phyloP scores from a whole-genome alignment of 257 asterid genomes.

The Scutellaria minor region DNA sequence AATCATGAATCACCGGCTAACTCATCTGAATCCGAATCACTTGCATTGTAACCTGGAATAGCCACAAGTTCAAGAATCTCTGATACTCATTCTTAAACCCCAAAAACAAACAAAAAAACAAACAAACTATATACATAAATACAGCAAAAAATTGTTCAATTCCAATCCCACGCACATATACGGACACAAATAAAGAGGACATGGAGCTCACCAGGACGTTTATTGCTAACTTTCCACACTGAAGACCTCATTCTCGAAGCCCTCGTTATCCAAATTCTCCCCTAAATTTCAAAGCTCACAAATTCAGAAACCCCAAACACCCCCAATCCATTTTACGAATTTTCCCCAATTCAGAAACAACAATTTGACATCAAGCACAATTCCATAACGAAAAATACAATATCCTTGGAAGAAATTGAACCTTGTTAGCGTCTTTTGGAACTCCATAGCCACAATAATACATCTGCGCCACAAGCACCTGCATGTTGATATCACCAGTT shows the following conservation, averaged over 20 bases:
- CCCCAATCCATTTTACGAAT: background rate
- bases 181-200: background rate
- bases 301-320: constrained; percentile 32
- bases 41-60: constrained; percentile 71
- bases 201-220: constrained; percentile 72
- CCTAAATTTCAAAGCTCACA: constrained; percentile 47
- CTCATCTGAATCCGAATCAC: constrained; percentile 82
- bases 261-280: constrained; percentile 61
- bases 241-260: constrained; percentile 75
- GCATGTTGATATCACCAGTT: constrained; percentile 76
- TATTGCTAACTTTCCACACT: constrained; percentile 69
- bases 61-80: constrained; percentile 14
- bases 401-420: constrained; percentile 16
- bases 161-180: background rate
- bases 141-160: no score
- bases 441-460: constrained; percentile 69
- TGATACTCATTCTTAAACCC: background rate
- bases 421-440: constrained; percentile 63
- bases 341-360: background rate
- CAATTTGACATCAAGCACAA: background rate
- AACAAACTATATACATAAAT: background rate
- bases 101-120: background rate
- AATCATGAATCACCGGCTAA: constrained; percentile 45
- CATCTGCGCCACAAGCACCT: constrained; percentile 81
- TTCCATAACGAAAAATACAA: background rate